Percentiles rank a stretch among this genome's conserved stretches.
These are phyloP conservation scores for Dioscorea cayenensis DNA, from an alignment of 116 monocot genomes.

Conservation along the genomic window DNA sequence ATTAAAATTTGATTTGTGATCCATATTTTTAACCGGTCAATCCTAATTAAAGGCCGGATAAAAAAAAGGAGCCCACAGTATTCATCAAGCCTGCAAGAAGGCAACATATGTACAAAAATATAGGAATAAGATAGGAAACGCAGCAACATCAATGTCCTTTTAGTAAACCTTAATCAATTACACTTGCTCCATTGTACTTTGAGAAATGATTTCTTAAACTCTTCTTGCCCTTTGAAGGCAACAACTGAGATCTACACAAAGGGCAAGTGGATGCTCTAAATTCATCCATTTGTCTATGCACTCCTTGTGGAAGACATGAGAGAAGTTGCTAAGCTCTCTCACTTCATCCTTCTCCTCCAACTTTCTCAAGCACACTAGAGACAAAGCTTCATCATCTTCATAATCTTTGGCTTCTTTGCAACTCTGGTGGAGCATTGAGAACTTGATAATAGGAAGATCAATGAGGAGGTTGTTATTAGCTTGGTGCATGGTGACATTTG, in stretches of 20 bases:
- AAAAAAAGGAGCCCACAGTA: too few relatives aligned
- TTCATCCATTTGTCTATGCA: slow-evolving; percentile 9
- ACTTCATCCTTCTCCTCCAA: slow-evolving; percentile 6
- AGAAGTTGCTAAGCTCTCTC: slow-evolving; percentile 6
- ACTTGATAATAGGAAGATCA: neutral
- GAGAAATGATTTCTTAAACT: neutral
- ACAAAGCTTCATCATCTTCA: neutral
- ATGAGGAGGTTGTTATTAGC: neutral
- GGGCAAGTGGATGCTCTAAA: neutral
- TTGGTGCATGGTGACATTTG: neutral
- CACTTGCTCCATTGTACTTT: too few relatives aligned
- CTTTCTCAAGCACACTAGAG: neutral
- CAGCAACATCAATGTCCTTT: too few relatives aligned
- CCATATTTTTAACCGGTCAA: too few relatives aligned
- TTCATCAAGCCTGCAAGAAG: too few relatives aligned
- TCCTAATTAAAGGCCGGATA: too few relatives aligned
- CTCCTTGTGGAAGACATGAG: slow-evolving; percentile 2
- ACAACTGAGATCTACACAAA: neutral
- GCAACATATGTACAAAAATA: too few relatives aligned
- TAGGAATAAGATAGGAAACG: too few relatives aligned
- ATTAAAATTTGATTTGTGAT: too few relatives aligned
- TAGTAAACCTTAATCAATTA: too few relatives aligned
- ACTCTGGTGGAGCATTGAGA: too few relatives aligned
- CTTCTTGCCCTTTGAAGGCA: neutral
- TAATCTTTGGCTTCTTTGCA: too few relatives aligned